Conservation (phyloP, 441 rosid species). For the Populus hybrid region DNA sequence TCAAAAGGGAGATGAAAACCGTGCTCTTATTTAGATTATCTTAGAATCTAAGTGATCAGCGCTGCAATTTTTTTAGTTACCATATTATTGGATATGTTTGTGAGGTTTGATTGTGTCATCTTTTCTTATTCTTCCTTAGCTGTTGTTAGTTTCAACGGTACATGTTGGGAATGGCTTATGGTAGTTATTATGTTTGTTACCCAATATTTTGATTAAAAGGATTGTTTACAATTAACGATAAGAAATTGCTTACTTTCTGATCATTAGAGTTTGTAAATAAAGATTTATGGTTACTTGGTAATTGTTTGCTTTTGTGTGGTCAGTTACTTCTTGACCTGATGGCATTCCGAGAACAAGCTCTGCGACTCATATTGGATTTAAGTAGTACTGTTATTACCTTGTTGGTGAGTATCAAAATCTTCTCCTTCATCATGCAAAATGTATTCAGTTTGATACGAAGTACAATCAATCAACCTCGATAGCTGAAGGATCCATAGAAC, state of each 20-base stretch:
- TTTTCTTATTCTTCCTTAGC: not conserved
- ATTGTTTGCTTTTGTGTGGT: conserved; percentile 36
- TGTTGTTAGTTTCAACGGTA: not conserved
- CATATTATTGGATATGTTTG: not conserved
- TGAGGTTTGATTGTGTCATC: not conserved
- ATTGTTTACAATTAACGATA: not conserved
- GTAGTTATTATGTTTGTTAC: not conserved
- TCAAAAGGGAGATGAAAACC: not conserved
- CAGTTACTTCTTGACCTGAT: conserved; percentile 97
- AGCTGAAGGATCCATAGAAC: not conserved
- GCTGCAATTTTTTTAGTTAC: not conserved
- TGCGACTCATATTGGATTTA: conserved; percentile 93
- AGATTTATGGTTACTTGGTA: conserved; percentile 6
- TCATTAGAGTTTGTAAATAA: not conserved
- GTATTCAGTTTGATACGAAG: not conserved
- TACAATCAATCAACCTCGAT: not conserved
- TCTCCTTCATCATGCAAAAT: conserved; percentile 19
- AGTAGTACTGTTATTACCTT: conserved; percentile 97
- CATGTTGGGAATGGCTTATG: not conserved
- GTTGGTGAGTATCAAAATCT: conserved; percentile 65
- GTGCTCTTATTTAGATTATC: not conserved
- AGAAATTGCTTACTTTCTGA: not conserved
- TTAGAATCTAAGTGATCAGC: not conserved
- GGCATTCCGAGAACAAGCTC: conserved; percentile 97
- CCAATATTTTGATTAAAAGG: not conserved